phyloP scores from a whole-genome alignment of 2,329 filamentous ascomycete species.

The Polytolypa hystricis region DNA sequence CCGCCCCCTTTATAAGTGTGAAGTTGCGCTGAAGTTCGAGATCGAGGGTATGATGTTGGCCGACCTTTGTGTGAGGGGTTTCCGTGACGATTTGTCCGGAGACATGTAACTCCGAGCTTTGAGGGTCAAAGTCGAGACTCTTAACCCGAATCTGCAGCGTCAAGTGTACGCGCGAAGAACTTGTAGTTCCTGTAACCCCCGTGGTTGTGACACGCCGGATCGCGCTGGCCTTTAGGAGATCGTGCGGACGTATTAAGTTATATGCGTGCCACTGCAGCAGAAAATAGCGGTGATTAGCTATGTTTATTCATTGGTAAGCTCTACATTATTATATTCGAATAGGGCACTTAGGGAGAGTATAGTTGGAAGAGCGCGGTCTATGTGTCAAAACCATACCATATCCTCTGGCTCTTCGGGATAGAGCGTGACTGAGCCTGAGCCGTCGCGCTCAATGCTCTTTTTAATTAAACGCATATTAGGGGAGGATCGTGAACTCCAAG shows the following conservation, averaged over 20 bases:
- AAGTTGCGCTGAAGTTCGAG: constrained; percentile 82
- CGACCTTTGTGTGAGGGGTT: constrained; percentile 56
- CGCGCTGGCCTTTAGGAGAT: constrained; percentile 54
- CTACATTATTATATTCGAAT: background rate
- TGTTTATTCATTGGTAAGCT: background rate
- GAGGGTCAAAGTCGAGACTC: constrained; percentile 57
- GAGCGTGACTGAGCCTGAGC: constrained; percentile 54
- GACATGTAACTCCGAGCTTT: constrained; percentile 57
- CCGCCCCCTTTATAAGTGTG: constrained; percentile 63
- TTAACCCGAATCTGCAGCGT: constrained; percentile 56
- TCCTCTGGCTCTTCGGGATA: constrained; percentile 64
- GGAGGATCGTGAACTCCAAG: no score
- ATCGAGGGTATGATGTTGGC: constrained; percentile 62
- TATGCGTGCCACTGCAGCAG: constrained; percentile 56
- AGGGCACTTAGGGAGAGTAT: background rate
- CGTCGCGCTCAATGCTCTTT: constrained; percentile 54
- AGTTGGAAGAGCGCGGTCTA: constrained; percentile 1
- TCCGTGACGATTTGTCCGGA: constrained; percentile 54
- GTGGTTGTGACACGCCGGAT: constrained; percentile 55
- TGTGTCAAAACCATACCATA: no score
- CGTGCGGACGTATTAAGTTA: constrained; percentile 57
- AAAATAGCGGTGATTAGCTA: constrained; percentile 1
- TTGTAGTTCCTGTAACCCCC: constrained; percentile 46
- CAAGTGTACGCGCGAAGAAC: constrained; percentile 53
- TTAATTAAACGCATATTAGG: constrained; percentile 61